Conservation (phyloP, 2,329 filamentous ascomycete genomes). For the Aspergillus intermedius region DNA sequence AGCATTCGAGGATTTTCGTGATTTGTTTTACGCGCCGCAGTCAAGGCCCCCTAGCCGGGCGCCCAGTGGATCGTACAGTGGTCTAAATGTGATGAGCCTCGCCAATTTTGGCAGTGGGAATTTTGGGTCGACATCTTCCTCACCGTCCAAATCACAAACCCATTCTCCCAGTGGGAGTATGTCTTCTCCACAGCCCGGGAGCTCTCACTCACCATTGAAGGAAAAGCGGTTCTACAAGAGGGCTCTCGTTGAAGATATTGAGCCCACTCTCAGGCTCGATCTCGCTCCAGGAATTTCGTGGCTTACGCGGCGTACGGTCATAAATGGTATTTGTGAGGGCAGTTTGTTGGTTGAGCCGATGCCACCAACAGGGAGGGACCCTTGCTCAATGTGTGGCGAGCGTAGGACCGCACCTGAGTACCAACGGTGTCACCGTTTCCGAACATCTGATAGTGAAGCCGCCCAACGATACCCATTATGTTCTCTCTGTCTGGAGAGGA, state of each 20-base stretch:
- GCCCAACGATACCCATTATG: slow-evolving; percentile 88
- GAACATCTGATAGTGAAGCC: slow-evolving; percentile 76
- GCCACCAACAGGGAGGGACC: slow-evolving; percentile 53
- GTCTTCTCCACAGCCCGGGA: slow-evolving; percentile 38
- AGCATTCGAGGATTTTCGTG: slow-evolving; percentile 78
- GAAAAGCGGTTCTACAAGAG: slow-evolving; percentile 95
- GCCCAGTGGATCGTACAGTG: slow-evolving; percentile 64
- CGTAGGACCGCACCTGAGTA: slow-evolving; percentile 63
- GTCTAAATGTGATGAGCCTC: slow-evolving; percentile 54
- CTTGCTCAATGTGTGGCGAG: slow-evolving; percentile 88
- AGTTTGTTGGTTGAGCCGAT: slow-evolving; percentile 85
- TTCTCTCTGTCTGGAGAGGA: slow-evolving; percentile 73
- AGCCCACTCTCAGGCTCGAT: slow-evolving; percentile 86
- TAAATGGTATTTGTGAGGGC: slow-evolving; percentile 77
- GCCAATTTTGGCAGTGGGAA: slow-evolving; percentile 35
- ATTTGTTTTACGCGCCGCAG: slow-evolving; percentile 64
- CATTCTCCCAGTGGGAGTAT: slow-evolving; percentile 43
- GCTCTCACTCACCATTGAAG: slow-evolving; percentile 57
- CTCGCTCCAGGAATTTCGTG: slow-evolving; percentile 85
- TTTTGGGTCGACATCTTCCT: slow-evolving; percentile 55
- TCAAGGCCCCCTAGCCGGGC: slow-evolving; percentile 58
- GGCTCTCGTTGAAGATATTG: slow-evolving; percentile 79
- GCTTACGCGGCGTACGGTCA: slow-evolving; percentile 78
- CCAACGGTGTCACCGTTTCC: slow-evolving; percentile 77
- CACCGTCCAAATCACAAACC: slow-evolving; percentile 53